phyloP scores from a whole-genome alignment of 2,329 filamentous ascomycete genomes.

The Fusarium neocosmosporiellum region DNA sequence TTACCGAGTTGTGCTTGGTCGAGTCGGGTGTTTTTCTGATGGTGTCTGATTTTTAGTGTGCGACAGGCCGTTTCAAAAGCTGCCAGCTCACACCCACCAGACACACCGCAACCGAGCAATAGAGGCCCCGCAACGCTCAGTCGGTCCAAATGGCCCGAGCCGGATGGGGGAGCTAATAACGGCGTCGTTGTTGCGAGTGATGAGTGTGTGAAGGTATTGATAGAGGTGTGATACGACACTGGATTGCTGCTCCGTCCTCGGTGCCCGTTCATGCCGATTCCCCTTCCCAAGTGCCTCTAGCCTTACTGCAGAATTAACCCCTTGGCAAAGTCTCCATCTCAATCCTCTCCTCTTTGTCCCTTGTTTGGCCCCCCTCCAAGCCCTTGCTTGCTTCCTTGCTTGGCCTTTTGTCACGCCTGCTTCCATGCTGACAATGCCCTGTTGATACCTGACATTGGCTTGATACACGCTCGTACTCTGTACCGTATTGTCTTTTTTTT shows the following conservation, averaged over 20 bases:
- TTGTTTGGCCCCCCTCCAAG: constrained; percentile 24
- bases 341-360: constrained; percentile 15
- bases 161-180: neutral
- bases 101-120: constrained; percentile 10
- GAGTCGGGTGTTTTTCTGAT: constrained; percentile 16
- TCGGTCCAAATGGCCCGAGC: neutral
- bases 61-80: constrained; percentile 34
- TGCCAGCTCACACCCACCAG: constrained; percentile 24
- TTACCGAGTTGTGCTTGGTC: constrained; percentile 10
- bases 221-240: neutral
- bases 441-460: constrained; percentile 21
- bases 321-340: neutral
- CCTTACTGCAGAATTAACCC: neutral
- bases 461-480: constrained; percentile 1
- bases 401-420: constrained; percentile 18
- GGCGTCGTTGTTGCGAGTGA: neutral
- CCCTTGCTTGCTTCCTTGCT: constrained; percentile 2
- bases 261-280: constrained; percentile 3
- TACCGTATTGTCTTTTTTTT: neutral
- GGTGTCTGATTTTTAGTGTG: constrained; percentile 17
- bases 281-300: constrained; percentile 12
- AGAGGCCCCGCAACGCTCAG: constrained; percentile 17
- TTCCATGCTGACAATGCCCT: constrained; percentile 12
- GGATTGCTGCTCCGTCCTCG: neutral
- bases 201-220: neutral